Evolutionary conservation across 225 moss, liverwort and hornwort species (phyloP).

Genomic region (Antitrichia curtipendula): DNA sequence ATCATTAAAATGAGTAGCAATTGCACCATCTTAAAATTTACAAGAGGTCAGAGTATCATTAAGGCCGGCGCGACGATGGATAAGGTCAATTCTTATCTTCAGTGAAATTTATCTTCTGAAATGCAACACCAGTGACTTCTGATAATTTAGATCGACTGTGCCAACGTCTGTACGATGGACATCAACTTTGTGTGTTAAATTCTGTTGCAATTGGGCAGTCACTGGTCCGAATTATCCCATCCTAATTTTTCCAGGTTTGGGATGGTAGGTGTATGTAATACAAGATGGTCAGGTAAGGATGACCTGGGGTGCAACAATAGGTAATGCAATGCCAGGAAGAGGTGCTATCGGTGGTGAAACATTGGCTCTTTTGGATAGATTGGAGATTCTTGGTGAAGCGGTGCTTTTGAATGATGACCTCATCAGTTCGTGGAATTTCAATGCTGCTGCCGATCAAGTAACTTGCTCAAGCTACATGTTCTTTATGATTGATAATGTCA

Average conservation of each 20-base stretch:
- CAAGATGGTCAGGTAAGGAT: slow-evolving; percentile 95
- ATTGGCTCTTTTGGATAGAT: slow-evolving; percentile 67
- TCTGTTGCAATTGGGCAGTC: neutral
- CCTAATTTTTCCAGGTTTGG: slow-evolving; percentile 16
- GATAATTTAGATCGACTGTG: neutral
- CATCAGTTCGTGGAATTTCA: slow-evolving; percentile 71
- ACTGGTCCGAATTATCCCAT: neutral
- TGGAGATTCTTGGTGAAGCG: slow-evolving; percentile 86
- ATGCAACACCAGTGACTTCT: neutral
- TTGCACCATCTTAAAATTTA: slow-evolving; percentile 44
- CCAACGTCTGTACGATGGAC: neutral
- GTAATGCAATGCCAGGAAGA: slow-evolving; percentile 50
- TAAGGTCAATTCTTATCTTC: slow-evolving; percentile 29
- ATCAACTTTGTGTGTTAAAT: neutral
- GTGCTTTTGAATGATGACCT: slow-evolving; percentile 79
- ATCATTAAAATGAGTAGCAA: slow-evolving; percentile 56
- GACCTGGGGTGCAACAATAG: slow-evolving; percentile 60
- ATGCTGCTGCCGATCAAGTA: slow-evolving; percentile 95
- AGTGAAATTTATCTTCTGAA: neutral
- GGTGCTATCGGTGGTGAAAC: slow-evolving; percentile 64
- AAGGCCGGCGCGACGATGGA: slow-evolving; percentile 54
- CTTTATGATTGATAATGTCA: neutral
- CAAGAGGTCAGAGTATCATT: slow-evolving; percentile 69
- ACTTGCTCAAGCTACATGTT: neutral
- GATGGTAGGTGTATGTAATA: slow-evolving; percentile 49